phyloP scores from a whole-genome alignment of 768 basidiomycete species.

The Crassisporium funariophilum region DNA sequence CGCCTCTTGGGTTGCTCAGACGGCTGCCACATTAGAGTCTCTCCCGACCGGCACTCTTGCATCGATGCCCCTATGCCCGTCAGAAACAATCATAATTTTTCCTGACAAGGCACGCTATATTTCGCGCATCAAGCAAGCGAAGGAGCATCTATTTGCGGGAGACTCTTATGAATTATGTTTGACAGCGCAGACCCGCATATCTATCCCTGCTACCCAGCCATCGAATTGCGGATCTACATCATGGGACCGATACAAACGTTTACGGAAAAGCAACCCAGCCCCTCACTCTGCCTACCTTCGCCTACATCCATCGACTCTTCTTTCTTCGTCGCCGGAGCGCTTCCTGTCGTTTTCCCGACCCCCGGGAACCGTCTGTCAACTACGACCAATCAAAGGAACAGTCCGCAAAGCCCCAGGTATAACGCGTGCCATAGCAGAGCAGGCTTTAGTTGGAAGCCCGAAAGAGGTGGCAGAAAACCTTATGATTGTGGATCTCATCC shows the following conservation, averaged over 20 bases:
- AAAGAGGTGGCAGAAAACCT: constrained; percentile 97
- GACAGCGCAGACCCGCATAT: constrained; percentile 70
- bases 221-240: constrained; percentile 43
- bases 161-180: constrained; percentile 94
- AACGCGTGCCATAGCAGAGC: constrained; percentile 65
- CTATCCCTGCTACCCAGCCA: constrained; percentile 36
- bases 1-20: constrained; percentile 59
- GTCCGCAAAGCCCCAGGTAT: constrained; percentile 69
- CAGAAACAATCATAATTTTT: constrained; percentile 38
- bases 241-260: constrained; percentile 73
- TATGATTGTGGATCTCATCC: constrained; percentile 97
- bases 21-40: constrained; percentile 31
- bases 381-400: constrained; percentile 96
- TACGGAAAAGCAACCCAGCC: constrained; percentile 82
- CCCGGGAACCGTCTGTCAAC: constrained; percentile 67
- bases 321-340: constrained; percentile 90
- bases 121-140: constrained; percentile 65
- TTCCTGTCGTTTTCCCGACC: constrained; percentile 82
- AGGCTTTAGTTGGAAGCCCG: constrained; percentile 59
- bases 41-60: constrained; percentile 7
- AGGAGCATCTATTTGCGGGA: constrained; percentile 76
- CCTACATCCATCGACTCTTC: constrained; percentile 71
- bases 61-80: constrained; percentile 6
- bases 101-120: constrained; percentile 68
- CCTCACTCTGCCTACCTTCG: constrained; percentile 85